phyloP scores from a whole-genome alignment of 1,284 basidiomycete genomes.

The Mrakiaceae sp. region DNA sequence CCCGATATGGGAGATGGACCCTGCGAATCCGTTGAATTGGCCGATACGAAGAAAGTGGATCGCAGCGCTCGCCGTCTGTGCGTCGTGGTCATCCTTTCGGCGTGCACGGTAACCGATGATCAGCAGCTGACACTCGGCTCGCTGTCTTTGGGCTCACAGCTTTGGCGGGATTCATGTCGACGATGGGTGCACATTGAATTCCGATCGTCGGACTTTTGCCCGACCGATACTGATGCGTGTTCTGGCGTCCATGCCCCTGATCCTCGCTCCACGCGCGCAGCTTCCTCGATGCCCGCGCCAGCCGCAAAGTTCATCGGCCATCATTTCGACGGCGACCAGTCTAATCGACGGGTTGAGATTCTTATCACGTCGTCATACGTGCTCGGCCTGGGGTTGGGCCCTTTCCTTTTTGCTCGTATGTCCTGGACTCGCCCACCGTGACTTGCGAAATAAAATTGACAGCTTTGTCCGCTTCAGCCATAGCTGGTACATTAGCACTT shows the following conservation, averaged over 20 bases:
- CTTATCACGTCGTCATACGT: neutral
- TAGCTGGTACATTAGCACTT: too few relatives aligned
- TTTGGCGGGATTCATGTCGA: slow-evolving; percentile 3
- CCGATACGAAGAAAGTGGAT: neutral
- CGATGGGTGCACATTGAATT: neutral
- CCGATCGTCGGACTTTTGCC: too few relatives aligned
- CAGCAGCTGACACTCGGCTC: neutral
- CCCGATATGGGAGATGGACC: neutral
- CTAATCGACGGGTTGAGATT: neutral
- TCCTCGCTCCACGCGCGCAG: neutral
- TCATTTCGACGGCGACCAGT: neutral
- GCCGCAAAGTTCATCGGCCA: neutral
- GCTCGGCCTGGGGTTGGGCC: slow-evolving; percentile 1
- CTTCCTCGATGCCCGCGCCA: neutral
- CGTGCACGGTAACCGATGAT: too few relatives aligned
- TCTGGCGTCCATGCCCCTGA: too few relatives aligned
- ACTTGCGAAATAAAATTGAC: neutral
- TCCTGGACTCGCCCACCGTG: neutral
- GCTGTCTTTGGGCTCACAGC: neutral
- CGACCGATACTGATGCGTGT: too few relatives aligned
- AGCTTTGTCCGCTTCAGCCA: neutral
- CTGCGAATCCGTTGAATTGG: slow-evolving; percentile 8
- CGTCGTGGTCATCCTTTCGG: neutral
- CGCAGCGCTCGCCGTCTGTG: neutral
- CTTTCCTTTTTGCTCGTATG: neutral